Evolutionary conservation across 1,284 basidiomycete species (phyloP).

Genomic region (Heterobasidion irregulare): DNA sequence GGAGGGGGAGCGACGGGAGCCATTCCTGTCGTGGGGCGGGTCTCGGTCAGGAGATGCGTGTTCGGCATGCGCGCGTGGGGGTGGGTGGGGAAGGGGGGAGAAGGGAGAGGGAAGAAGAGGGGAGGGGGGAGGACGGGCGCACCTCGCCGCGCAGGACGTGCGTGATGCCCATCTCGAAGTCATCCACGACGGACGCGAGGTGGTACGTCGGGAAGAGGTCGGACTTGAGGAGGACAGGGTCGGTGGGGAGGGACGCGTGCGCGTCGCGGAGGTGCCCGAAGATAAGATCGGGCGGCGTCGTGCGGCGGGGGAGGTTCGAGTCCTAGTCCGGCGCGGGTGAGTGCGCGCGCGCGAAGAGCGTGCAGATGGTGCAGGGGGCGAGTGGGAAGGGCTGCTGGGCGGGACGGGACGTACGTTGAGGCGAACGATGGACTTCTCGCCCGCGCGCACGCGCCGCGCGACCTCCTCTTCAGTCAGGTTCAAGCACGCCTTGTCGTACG

Average conservation of each 20-base stretch:
- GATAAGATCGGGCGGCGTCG: slow-evolving; percentile 56
- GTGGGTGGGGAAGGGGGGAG: background rate
- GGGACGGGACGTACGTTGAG: slow-evolving; percentile 58
- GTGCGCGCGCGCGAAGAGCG: too few species aligned
- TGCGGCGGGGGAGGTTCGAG: slow-evolving; percentile 38
- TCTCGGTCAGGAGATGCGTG: background rate
- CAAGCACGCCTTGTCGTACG: slow-evolving; percentile 83
- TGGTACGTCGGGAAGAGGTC: slow-evolving; percentile 96
- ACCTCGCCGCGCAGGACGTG: slow-evolving; percentile 95
- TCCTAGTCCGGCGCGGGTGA: slow-evolving; percentile 38
- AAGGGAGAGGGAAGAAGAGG: background rate
- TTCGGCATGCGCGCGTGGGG: background rate
- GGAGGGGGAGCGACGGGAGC: slow-evolving; percentile 91
- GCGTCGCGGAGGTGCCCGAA: slow-evolving; percentile 72
- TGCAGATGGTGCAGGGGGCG: slow-evolving; percentile 13
- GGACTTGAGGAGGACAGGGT: slow-evolving; percentile 89
- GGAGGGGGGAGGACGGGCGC: slow-evolving; percentile 11
- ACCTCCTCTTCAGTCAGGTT: slow-evolving; percentile 84
- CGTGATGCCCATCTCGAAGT: slow-evolving; percentile 92
- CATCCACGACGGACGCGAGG: slow-evolving; percentile 92
- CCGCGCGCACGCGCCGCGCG: slow-evolving; percentile 60
- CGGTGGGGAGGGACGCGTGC: slow-evolving; percentile 73
- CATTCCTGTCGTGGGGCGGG: slow-evolving; percentile 64
- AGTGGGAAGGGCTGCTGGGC: slow-evolving; percentile 8
- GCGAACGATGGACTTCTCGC: slow-evolving; percentile 77